phyloP scores from a whole-genome alignment of 2,329 filamentous ascomycete genomes.

The Cercospora sesami region DNA sequence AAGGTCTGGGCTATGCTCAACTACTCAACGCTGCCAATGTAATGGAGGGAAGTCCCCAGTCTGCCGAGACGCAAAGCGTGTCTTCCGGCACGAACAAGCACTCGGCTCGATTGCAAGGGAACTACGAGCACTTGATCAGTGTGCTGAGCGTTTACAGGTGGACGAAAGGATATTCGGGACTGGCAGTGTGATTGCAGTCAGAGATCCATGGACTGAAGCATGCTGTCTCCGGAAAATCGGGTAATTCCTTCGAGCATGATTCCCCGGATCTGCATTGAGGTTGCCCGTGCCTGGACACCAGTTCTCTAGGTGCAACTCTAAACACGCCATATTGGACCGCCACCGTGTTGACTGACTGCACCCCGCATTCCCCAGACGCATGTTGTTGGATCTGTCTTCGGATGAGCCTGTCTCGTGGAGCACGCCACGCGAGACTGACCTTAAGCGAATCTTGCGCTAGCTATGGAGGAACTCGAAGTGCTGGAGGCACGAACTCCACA shows the following conservation, averaged over 20 bases:
- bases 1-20: background rate
- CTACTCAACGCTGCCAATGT: background rate
- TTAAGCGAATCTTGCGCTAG: background rate
- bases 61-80: background rate
- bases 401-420: background rate
- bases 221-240: background rate
- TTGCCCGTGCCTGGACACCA: background rate
- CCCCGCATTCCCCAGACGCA: background rate
- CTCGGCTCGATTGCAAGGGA: background rate
- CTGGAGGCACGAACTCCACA: background rate
- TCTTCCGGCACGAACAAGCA: background rate
- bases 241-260: background rate
- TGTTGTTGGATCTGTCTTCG: background rate
- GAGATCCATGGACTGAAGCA: background rate
- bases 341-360: background rate
- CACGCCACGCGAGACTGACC: background rate
- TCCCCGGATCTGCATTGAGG: background rate
- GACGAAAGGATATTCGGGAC: background rate
- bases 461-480: background rate
- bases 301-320: background rate
- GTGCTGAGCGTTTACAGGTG: background rate
- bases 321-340: background rate
- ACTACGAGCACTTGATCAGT: background rate
- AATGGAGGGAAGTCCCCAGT: background rate
- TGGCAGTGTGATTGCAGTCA: background rate